Base-by-base conservation (phyloP, 768 basidiomycete genomes). In the Rossbeevera mucosa region DNA sequence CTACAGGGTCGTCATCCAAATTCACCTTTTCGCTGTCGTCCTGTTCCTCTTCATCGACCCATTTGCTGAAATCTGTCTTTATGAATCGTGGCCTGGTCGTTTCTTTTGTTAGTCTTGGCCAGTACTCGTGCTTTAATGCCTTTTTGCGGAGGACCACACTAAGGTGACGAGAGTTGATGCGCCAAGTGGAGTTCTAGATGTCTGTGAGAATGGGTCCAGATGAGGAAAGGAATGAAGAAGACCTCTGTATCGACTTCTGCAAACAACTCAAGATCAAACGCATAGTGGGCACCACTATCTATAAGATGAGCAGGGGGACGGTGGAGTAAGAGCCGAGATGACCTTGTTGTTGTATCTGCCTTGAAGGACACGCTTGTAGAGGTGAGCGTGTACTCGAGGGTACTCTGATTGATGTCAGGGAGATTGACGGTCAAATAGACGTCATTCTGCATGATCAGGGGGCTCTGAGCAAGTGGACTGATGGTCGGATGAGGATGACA, bases 31-130 rank as follows among this genome's bases (percentile, higher is more conserved):
- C 87, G n/a, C n/a, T n/a, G n/a, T n/a, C n/a, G 36, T 90, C 88
- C 72, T 97, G 95, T 68, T 98, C 94, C 66, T 97, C 95, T 74
- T 97, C 94, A 64, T 97, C 94, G 38, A 88, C 87, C 94, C 94
- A 97, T 74, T 90, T 95, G 59, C 76, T 76, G 69, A 97, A 97
- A 71, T 97, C 91, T 42, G 93, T 96, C 80, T 96, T 97, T 71
- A 97, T 74, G 72, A 82, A 94, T 52, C 83, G 75, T 47, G 78
- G 82, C 71, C 80, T 90, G 54, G 80, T 64, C 71, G 93, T 94
- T 54, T 89, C 88, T 71, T 95, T 93, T 44, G 90, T 93, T 47
- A 98, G 76, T 52, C 94, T 81, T 22, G 91, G 90, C 95, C 95
- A 98, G 71, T 80, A 98, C 60, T 93, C 95, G 13, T 72, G 66